Base-by-base conservation (phyloP, 257 asterid genomes). In the Solanum ossicruentum region DNA sequence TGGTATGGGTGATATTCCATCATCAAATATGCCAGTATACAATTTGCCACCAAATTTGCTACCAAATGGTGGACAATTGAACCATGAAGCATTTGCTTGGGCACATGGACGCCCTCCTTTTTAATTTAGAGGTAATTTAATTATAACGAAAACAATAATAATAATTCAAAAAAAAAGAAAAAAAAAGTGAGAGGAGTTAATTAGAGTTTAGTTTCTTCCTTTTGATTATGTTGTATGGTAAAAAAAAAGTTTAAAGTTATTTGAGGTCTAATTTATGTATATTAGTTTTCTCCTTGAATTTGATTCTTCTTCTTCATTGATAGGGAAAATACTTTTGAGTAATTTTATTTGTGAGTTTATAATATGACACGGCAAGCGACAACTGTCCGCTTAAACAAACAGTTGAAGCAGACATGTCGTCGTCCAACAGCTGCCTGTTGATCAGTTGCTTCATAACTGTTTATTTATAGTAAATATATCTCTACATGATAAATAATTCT, bases 81-180 rank as follows among this genome's bases (percentile, higher is more conserved):
- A 57, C 79, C 93, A 85, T 87, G 94, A 92, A 65, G 85, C 93
- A 0, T 88, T 60, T 88, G 91, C 84, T 83, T 91, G 94, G 96
- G 89, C 88, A 72, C 94, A 93, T 87, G 93, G 91, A 5, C 88
- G 91, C 47, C 90, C 88, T 84, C 91, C 93, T n/a, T 93, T 84
- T 84, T 93, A 88, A 71, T 75, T 61, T 18, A 58, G 61, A 89
- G 88, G 86, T 80, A 75, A 85, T 57, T 47, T 61, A 23, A 84
- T 70, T 61, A 69, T 65, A 45, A 41, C 45, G 65, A 20, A 21
- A 45, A 81, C 17, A 82, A 36, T 18, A 49, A 81, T 28, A 83
- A 49, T 26, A 15, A 61, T 77, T 52, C 45, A 52, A 82, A 26
- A 23, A 39, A 12, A 41, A 23, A 13, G 13, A 80, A 55, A 69